Percentiles rank a stretch among this genome's conserved stretches.
Evolutionary conservation across 1,139 yeast species (phyloP).

Genomic region (Blastobotrys buckinghamii): DNA sequence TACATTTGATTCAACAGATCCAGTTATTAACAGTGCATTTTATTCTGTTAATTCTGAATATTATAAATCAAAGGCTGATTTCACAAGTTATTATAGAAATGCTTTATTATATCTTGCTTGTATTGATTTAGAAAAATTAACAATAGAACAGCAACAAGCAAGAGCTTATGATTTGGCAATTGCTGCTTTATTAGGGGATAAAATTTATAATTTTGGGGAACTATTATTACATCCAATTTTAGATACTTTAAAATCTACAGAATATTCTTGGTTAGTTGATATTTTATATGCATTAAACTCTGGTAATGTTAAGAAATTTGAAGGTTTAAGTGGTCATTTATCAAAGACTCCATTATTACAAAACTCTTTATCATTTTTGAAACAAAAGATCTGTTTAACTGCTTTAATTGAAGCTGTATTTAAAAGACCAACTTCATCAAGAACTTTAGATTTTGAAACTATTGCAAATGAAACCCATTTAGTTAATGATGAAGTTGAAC

Average conservation of each 20-base stretch:
- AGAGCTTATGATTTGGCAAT: slow-evolving; percentile 79
- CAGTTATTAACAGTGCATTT: slow-evolving; percentile 73
- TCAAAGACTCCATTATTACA: slow-evolving; percentile 56
- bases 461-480: slow-evolving; percentile 72
- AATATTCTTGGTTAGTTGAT: slow-evolving; percentile 67
- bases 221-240: slow-evolving; percentile 84
- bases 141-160: slow-evolving; percentile 47
- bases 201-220: slow-evolving; percentile 93
- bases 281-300: slow-evolving; percentile 65
- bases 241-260: slow-evolving; percentile 45
- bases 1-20: slow-evolving; percentile 53
- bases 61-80: slow-evolving; percentile 69
- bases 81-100: slow-evolving; percentile 70
- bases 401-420: slow-evolving; percentile 85
- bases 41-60: slow-evolving; percentile 77
- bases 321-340: slow-evolving; percentile 39
- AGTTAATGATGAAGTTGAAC: slow-evolving; percentile 70
- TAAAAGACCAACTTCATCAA: slow-evolving; percentile 65
- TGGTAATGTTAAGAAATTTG: slow-evolving; percentile 67
- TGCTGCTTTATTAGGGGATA: slow-evolving; percentile 87
- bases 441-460: slow-evolving; percentile 66
- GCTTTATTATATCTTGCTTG: slow-evolving; percentile 60
- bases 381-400: slow-evolving; percentile 90
- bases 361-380: slow-evolving; percentile 58
- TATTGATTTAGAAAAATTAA: slow-evolving; percentile 46